Evolutionary conservation across 2,329 filamentous ascomycete genomes (phyloP).

Genomic region (Didymella sp.): DNA sequence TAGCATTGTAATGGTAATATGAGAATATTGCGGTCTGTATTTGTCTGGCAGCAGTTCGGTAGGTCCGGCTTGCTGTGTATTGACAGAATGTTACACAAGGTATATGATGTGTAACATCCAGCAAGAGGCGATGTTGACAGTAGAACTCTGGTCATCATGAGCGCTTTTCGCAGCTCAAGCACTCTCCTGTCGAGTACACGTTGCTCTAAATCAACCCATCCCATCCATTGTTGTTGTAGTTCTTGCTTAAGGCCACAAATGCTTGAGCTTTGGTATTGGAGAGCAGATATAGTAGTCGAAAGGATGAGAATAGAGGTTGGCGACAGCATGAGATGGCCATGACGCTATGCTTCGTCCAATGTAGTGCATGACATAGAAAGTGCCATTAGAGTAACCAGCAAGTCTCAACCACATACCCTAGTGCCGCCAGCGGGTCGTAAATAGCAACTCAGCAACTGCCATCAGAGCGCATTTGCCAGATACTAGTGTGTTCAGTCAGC

Average conservation of each 20-base stretch:
- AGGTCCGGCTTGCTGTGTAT: background rate
- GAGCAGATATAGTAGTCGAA: background rate
- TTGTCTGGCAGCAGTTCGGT: background rate
- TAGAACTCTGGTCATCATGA: background rate
- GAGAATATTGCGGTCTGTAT: too few relatives aligned
- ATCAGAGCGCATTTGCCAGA: background rate
- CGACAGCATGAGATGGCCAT: background rate
- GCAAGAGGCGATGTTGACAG: background rate
- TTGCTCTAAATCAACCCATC: background rate
- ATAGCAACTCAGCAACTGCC: background rate
- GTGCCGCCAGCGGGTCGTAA: background rate
- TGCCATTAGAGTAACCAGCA: background rate
- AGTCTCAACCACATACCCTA: background rate
- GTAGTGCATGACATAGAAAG: background rate
- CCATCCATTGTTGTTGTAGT: background rate
- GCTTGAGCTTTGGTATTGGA: background rate
- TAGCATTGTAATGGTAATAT: background rate
- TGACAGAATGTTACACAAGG: background rate
- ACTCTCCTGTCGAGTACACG: background rate
- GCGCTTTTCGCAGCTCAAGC: background rate
- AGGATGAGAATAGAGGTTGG: background rate
- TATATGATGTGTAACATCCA: background rate
- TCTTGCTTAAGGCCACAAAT: background rate
- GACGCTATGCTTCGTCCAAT: background rate
- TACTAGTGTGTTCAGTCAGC: background rate